Percentiles rank a stretch among this genome's conserved stretches.
Evolutionary conservation across 2,329 filamentous ascomycete genomes (phyloP).

Genomic region (Fusarium sp.): DNA sequence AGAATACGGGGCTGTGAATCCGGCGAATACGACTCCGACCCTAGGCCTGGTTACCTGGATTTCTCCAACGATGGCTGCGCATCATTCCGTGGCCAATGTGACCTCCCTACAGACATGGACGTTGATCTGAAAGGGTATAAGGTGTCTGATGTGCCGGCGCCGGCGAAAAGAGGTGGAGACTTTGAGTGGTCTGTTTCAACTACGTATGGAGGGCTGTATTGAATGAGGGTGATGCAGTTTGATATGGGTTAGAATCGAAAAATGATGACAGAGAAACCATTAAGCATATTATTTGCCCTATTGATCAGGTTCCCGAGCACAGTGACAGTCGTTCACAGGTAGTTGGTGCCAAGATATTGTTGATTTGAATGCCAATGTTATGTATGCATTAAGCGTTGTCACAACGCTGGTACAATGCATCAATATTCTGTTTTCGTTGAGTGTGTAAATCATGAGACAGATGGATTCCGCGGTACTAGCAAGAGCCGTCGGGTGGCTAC

Average conservation of each 20-base stretch:
- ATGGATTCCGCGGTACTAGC: no score
- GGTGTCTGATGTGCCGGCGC: not conserved
- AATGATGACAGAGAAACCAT: not conserved
- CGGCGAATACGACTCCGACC: not conserved
- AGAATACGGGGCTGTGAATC: not conserved
- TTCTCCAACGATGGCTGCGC: slow-evolving; percentile 1
- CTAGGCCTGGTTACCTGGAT: not conserved
- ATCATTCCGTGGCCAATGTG: not conserved
- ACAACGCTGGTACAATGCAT: no score
- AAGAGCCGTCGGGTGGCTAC: no score
- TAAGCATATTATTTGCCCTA: not conserved
- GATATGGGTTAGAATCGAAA: not conserved
- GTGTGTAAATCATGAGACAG: no score
- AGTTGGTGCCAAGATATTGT: no score
- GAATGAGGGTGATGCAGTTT: not conserved
- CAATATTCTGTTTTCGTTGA: no score
- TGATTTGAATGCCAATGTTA: no score
- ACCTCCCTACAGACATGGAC: not conserved
- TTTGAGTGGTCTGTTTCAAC: not conserved
- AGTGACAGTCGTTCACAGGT: not conserved
- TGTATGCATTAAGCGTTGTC: no score
- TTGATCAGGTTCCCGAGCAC: not conserved
- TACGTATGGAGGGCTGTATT: not conserved
- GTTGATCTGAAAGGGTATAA: slow-evolving; percentile 1
- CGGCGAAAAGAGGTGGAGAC: not conserved